Base-by-base conservation (phyloP, 179 eudicot species). In the Drosera spatulata region DNA sequence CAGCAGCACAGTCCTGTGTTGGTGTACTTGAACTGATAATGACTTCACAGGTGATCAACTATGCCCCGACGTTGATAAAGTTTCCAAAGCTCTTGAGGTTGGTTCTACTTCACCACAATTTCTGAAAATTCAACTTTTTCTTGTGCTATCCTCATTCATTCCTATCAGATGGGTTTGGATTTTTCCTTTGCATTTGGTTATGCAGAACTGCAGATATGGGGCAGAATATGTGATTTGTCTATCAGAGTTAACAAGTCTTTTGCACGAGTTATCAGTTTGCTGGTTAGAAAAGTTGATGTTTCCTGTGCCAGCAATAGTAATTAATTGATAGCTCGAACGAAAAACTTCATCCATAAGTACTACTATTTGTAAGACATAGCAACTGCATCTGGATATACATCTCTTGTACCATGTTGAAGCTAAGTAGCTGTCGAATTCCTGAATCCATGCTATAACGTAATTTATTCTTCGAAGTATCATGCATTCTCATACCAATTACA, bases 31-130 rank as follows among this genome's bases (percentile, higher is more conserved):
- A 87, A 80, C 86, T 87, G 39, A 79, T 87, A 55, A 77, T 85
- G 91, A 87, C 91, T 72, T 78, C 80, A n/a, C 77, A 75, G 74
- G 82, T 76, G 71, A 80, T 85, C 52, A 82, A 82, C 63, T 85
- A 85, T 79, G 91, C 91, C 48, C 83, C 88, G 91, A 85, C 71
- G 86, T 87, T 64, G 88, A 87, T 66, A 82, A 77, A 82, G 91
- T 87, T 50, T 85, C 88, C 79, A 85, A 80, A 71, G 88, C 88
- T 67, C 88, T 82, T 62, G 88, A 82, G 88, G 91, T 87, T 78
- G 63, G 81, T 74, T 42, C 48, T 48, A 46, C 12, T 3, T 49
- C 41, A 14, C 5, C 5, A 14, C 38, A 6, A 10, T 10, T 10
- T 50, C 13, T 1, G 5, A 7, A 50, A 46, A 50, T 50, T 50